Evolutionary conservation across 805 yeast species (phyloP).

Genomic region (Candida quercuum): DNA sequence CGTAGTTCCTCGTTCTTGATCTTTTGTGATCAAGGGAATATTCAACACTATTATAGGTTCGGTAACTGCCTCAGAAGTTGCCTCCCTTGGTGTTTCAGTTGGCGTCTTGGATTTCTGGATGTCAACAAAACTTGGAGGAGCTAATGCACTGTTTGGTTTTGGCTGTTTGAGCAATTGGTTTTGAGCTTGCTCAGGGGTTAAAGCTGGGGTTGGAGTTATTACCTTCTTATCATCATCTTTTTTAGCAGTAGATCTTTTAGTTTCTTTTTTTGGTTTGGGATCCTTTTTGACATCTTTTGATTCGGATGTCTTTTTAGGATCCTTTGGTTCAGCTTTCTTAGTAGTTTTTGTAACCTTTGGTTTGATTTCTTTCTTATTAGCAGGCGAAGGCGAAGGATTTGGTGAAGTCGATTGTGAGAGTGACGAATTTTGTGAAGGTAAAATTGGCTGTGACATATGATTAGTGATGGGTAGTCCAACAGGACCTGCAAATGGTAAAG

Average conservation of each 20-base stretch:
- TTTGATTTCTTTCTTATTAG: not conserved
- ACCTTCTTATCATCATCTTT: conserved; percentile 3
- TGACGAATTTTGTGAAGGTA: not conserved
- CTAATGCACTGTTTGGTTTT: conserved; percentile 12
- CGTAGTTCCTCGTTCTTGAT: conserved; percentile 52
- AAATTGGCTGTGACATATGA: not conserved
- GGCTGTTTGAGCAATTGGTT: conserved; percentile 18
- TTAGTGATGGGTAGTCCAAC: not conserved
- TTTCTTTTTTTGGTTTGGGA: not conserved
- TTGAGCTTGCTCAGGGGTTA: conserved; percentile 14
- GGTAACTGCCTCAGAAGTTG: not conserved
- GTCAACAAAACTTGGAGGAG: conserved; percentile 18
- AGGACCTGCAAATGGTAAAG: not conserved
- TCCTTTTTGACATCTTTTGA: conserved; percentile 1
- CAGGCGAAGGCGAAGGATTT: not conserved
- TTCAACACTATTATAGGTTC: conserved; percentile 41
- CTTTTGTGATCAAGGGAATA: conserved; percentile 43
- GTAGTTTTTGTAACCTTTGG: not conserved
- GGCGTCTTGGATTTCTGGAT: not conserved
- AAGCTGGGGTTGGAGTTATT: conserved; percentile 2
- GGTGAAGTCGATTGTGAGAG: not conserved
- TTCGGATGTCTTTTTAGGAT: conserved; percentile 4
- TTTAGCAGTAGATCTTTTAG: conserved; percentile 1
- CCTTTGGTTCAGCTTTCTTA: conserved; percentile 4
- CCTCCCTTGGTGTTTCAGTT: conserved; percentile 1